Percentiles rank a stretch among this genome's conserved stretches.
These are phyloP conservation scores for Musa itinerans DNA, from an alignment of 176 grass and related monocot species.

Conservation along the genomic window DNA sequence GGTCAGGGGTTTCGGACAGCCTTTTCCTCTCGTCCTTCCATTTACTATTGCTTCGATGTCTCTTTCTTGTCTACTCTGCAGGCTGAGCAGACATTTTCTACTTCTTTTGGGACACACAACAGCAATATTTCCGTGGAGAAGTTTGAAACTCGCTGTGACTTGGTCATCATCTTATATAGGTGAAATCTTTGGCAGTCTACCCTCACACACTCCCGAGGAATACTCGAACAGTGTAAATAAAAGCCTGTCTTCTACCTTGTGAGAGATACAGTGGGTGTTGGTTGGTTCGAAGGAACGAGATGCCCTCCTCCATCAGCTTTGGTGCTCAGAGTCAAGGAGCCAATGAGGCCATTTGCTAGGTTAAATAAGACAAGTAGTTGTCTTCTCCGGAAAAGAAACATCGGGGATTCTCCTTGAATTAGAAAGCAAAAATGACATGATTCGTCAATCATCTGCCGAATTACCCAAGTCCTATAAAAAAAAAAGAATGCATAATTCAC, in stretches of 20 bases:
- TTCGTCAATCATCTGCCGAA: too few relatives aligned
- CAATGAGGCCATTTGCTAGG: too few relatives aligned
- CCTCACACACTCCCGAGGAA: not conserved
- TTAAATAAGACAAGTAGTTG: too few relatives aligned
- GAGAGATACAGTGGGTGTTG: not conserved
- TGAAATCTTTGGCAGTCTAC: too few relatives aligned
- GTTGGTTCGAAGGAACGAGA: not conserved
- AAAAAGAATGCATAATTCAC: too few relatives aligned
- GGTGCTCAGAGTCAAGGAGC: not conserved
- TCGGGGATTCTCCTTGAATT: too few relatives aligned
- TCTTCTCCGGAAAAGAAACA: too few relatives aligned
- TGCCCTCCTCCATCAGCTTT: not conserved
- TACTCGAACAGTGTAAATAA: not conserved
- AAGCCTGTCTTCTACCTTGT: not conserved
- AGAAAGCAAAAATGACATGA: too few relatives aligned
- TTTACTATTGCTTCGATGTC: not conserved
- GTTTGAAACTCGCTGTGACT: too few relatives aligned
- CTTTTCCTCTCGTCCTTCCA: not conserved
- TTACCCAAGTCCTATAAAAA: too few relatives aligned
- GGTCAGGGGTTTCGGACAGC: not conserved
- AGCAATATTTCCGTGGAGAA: not conserved
- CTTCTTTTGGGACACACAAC: not conserved
- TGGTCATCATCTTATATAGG: too few relatives aligned
- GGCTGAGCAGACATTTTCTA: not conserved
- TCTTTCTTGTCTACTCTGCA: not conserved